Percentiles rank a stretch among this genome's conserved stretches.
phyloP scores from a whole-genome alignment of 495 filamentous ascomycete genomes.

The Neurospora tetrasperma region DNA sequence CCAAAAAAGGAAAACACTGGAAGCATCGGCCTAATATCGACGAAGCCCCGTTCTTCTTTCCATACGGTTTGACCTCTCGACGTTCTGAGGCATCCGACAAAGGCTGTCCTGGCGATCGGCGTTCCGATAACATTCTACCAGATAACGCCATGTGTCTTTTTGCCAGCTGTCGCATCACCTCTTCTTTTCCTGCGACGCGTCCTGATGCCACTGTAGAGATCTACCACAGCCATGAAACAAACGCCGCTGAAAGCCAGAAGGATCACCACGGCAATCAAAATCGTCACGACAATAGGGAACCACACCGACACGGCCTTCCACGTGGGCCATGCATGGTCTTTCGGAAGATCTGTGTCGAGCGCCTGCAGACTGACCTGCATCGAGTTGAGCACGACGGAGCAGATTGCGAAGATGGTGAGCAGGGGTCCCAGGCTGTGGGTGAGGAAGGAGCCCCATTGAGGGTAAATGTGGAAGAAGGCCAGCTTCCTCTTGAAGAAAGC shows the following conservation, averaged over 20 bases:
- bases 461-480: conserved; percentile 25
- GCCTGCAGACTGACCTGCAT: conserved; percentile 25
- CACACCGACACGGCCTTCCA: no score
- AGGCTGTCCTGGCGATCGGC: not conserved
- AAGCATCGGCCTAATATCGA: not conserved
- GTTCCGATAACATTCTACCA: conserved; percentile 8
- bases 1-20: not conserved
- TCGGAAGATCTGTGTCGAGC: not conserved
- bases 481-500: conserved; percentile 9
- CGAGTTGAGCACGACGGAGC: conserved; percentile 22
- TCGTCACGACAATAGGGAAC: conserved; percentile 19
- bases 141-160: conserved; percentile 20
- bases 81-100: not conserved
- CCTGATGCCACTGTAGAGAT: conserved; percentile 9
- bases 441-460: conserved; percentile 24
- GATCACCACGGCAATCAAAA: conserved; percentile 15
- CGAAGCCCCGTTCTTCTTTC: not conserved
- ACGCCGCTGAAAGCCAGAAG: conserved; percentile 3
- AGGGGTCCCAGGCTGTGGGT: conserved; percentile 20
- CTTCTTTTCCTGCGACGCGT: conserved; percentile 14
- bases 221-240: conserved; percentile 11
- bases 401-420: conserved; percentile 24
- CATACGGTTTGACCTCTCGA: not conserved
- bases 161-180: no score
- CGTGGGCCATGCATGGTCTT: no score